Evolutionary conservation across 495 filamentous ascomycete species (phyloP), one percentile per base, ranked within the genome.

Genomic region (Trichoderma virens): DNA sequence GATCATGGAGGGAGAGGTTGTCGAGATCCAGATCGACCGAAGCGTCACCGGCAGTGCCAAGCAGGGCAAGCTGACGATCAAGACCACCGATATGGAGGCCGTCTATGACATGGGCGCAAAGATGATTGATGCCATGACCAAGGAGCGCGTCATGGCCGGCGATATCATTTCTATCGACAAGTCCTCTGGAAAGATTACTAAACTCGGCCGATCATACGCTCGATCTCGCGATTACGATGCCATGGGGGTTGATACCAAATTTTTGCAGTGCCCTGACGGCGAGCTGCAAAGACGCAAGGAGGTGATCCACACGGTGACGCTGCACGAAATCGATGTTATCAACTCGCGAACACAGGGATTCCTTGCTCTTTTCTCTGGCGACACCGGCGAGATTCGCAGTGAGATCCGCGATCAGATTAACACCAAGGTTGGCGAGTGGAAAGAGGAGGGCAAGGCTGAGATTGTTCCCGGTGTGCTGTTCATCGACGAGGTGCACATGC

Each of bases 31-130:
- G 76, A 98, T 97, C 68, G 94, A 99, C 76, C 85, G 95, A 60
- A 97, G 92, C 69, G 90, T 99, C 28, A 98, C 94, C 3, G 94
- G 94, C 39, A 89, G 90, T 75, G 92, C 91, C 74, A 97, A 97
- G 81, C 93, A 97, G 83, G 94, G 94, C 68, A 99, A 98, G 76
- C 89, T 99, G 67, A 99, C 94, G 9, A 97, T 99, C 76, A 99
- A 98, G 76, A 99, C 94, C 23, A 97, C 93, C 68, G 95, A 99
- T 72, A 99, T 99, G 94, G 94, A 99, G 77, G 96, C 94, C 23
- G 91, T 98, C 69, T 98, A 97, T 81, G 94, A 98, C 68, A 94
- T 98, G 91, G 94, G 94, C 45, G 92, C 88, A 62, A 97, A 98
- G 77, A 97, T 98, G 95, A 97, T 99, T 67, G 95, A 99, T 69